A percentile compares a stretch with the other conserved stretches of the same genome.
Evolutionary conservation across 495 filamentous ascomycete genomes (phyloP).

Genomic region (Monascus purpureus): DNA sequence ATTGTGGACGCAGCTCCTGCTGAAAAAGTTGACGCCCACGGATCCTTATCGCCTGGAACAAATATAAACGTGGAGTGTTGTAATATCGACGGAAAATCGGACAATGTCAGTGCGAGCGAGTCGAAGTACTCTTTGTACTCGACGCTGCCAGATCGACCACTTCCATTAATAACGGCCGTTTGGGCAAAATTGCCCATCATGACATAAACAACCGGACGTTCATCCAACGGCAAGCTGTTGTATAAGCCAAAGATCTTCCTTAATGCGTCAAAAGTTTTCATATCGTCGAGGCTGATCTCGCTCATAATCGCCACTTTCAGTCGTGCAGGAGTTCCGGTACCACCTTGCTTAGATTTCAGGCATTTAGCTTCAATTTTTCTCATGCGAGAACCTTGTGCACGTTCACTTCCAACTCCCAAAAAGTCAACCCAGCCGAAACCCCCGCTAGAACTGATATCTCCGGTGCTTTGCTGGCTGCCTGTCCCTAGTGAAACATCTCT

Average conservation of each 20-base stretch:
- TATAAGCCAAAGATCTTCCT: slow-evolving; percentile 62
- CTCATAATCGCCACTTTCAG: slow-evolving; percentile 58
- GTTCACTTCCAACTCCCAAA: slow-evolving; percentile 78
- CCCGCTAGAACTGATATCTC: slow-evolving; percentile 46
- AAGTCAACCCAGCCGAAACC: slow-evolving; percentile 98
- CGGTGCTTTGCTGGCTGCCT: slow-evolving; percentile 33
- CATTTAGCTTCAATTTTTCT: slow-evolving; percentile 49
- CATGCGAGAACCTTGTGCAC: slow-evolving; percentile 72
- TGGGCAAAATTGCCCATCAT: slow-evolving; percentile 75
- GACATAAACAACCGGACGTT: slow-evolving; percentile 63
- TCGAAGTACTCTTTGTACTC: slow-evolving; percentile 95
- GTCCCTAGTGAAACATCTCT: slow-evolving; percentile 66
- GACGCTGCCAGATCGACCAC: slow-evolving; percentile 56
- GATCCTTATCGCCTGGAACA: slow-evolving; percentile 90
- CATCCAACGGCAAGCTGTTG: slow-evolving; percentile 23
- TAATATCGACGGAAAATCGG: slow-evolving; percentile 76
- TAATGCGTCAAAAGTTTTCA: slow-evolving; percentile 60
- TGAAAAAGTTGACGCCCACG: slow-evolving; percentile 78
- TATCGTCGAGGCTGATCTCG: slow-evolving; percentile 75
- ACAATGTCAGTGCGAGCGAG: slow-evolving; percentile 63
- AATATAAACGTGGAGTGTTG: slow-evolving; percentile 73
- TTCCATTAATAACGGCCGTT: slow-evolving; percentile 51
- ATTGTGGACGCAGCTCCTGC: slow-evolving; percentile 65
- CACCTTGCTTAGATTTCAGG: slow-evolving; percentile 12
- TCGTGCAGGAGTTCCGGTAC: slow-evolving; percentile 16